Evolutionary conservation across 2,329 filamentous ascomycete genomes (phyloP), one percentile per base, ranked within the genome.

Genomic region (Colletotrichum chlorophyti): DNA sequence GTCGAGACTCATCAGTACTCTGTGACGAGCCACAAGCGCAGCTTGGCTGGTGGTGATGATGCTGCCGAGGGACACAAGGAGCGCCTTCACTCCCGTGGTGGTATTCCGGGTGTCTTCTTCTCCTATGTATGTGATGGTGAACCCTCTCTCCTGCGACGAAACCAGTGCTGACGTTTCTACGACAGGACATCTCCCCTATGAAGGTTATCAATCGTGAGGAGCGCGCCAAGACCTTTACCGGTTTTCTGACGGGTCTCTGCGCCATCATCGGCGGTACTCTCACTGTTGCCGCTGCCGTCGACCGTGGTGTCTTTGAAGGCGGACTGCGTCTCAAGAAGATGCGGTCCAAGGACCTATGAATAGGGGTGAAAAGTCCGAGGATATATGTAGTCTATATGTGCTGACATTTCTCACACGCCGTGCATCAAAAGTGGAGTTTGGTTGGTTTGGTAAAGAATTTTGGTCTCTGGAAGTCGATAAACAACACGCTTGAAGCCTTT

Each of bases 1-100:
- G 85, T 99, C 65, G 95, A 99, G 79, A 97, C 95, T 7, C 94
- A 99, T 73, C 95, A 99, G 78, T 99, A 98, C 80, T 96, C 91
- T 0, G 96, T 97, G 14, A 99, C 96, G 1, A 96, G 91, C 74
- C 95, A 99, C 78, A 95, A 95, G 82, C 85, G 95, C 65, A 96
- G 91, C 67, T 78, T 99, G 59, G 76, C 81, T 19, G 95, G 95
- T 49, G 95, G 95, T 6, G 87, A 90, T 63, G 96, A 96, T 70
- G 83, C 88, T 9, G 86, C 90, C 9, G 93, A 96, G 68, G 94
- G 93, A 14, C 95, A 99, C 73, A 89, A 93, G 70, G 94, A 98
- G 80, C 88, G 94, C 34, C 78, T 96, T 64, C 95, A 99, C 74
- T 91, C 94, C 3, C 81, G 87, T 51, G 93, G 93, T 60, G 95